These are phyloP conservation scores for Coffea canephora DNA, from an alignment of 257 asterid genomes.

Conservation along the genomic window DNA sequence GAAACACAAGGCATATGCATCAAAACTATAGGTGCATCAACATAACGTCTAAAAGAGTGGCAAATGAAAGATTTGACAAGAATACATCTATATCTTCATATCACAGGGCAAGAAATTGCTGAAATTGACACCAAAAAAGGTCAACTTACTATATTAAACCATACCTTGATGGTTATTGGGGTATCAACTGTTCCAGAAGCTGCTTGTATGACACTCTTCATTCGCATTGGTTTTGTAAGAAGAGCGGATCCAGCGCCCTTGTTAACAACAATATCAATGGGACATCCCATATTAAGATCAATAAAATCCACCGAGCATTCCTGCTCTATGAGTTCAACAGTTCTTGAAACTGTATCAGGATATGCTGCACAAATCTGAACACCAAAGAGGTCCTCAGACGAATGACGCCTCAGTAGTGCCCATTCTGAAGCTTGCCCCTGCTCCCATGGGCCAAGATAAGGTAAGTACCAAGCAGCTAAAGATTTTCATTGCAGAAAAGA, in stretches of 20 bases:
- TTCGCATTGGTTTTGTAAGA: constrained; percentile 76
- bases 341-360: constrained; percentile 89
- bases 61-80: neutral
- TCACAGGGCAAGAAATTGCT: neutral
- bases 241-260: constrained; percentile 98
- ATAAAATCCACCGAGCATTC: constrained; percentile 88
- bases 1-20: neutral
- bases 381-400: constrained; percentile 85
- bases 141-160: neutral
- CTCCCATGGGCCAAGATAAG: constrained; percentile 15
- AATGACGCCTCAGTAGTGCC: constrained; percentile 97
- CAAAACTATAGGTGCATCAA: neutral
- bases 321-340: constrained; percentile 92
- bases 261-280: constrained; percentile 83
- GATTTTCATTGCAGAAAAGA: neutral
- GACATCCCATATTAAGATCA: constrained; percentile 98
- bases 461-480: neutral
- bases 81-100: neutral
- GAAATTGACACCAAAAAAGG: neutral
- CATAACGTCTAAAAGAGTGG: neutral
- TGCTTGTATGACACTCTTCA: constrained; percentile 82
- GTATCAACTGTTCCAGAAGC: constrained; percentile 64
- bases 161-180: constrained; percentile 85
- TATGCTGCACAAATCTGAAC: constrained; percentile 96
- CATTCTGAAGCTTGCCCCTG: constrained; percentile 99